These are phyloP conservation scores for Mortierella sp. DNA, from an alignment of 371 early-diverging fungal species.

Conservation along the genomic window DNA sequence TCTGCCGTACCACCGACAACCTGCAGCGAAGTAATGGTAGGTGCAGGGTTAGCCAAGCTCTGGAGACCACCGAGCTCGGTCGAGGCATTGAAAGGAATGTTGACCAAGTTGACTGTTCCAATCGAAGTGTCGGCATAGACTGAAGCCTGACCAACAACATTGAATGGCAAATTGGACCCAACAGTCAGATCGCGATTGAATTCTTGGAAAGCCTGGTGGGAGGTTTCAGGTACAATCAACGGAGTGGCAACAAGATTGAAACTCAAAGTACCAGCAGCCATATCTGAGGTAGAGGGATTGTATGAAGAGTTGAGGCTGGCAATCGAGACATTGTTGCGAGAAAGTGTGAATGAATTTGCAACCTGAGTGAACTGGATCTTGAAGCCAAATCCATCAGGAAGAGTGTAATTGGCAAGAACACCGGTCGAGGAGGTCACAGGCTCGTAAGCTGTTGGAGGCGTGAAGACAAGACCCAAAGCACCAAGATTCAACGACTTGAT, in stretches of 20 bases:
- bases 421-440: slow-evolving; percentile 64
- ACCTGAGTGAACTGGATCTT: slow-evolving; percentile 65
- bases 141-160: slow-evolving; percentile 62
- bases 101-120: slow-evolving; percentile 62
- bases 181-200: slow-evolving; percentile 65
- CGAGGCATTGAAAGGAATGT: slow-evolving; percentile 65
- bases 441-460: slow-evolving; percentile 61
- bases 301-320: slow-evolving; percentile 61
- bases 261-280: slow-evolving; percentile 60
- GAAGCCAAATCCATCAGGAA: slow-evolving; percentile 72
- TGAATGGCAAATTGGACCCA: slow-evolving; percentile 59
- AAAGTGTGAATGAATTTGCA: slow-evolving; percentile 64
- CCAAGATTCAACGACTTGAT: slow-evolving; percentile 69
- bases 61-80: slow-evolving; percentile 67
- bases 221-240: slow-evolving; percentile 56
- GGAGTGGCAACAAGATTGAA: slow-evolving; percentile 62
- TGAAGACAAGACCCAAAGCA: slow-evolving; percentile 66
- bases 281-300: slow-evolving; percentile 62
- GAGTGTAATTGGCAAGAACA: slow-evolving; percentile 64
- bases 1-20: slow-evolving; percentile 62
- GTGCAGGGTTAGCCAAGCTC: slow-evolving; percentile 64
- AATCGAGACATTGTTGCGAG: slow-evolving; percentile 61
- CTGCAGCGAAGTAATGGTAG: slow-evolving; percentile 62
- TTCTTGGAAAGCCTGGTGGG: slow-evolving; percentile 60
- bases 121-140: slow-evolving; percentile 66